phyloP scores from a whole-genome alignment of 1,284 basidiomycete species.

The Leccinum solheimii region DNA sequence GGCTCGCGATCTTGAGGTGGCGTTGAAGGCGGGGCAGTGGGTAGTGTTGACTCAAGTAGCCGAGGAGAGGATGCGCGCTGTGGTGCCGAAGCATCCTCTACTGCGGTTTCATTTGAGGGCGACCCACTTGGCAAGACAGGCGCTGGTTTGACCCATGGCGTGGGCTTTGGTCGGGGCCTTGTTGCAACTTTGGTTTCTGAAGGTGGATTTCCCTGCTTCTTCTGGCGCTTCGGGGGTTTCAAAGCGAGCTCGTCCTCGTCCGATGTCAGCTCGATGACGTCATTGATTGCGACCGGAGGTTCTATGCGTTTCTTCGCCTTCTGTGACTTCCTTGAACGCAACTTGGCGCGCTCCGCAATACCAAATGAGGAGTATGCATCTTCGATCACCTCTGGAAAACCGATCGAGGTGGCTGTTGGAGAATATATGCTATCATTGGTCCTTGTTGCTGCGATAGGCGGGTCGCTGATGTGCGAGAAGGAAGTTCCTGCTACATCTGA shows the following conservation, averaged over 20 bases:
- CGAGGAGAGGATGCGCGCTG: conserved; percentile 11
- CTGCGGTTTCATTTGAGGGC: background rate
- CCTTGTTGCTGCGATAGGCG: conserved; percentile 9
- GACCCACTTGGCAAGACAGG: conserved; percentile 8
- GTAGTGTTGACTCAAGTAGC: conserved; percentile 22
- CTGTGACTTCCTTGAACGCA: conserved; percentile 38
- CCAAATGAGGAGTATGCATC: conserved; percentile 32
- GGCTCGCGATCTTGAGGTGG: conserved; percentile 22
- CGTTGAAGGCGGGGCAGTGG: conserved; percentile 32
- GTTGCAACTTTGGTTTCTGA: conserved; percentile 13
- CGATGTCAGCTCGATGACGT: conserved; percentile 36
- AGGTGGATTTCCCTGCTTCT: conserved; percentile 18
- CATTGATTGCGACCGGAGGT: conserved; percentile 8
- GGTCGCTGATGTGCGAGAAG: conserved; percentile 31
- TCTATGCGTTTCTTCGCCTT: conserved; percentile 13
- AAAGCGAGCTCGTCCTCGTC: conserved; percentile 34
- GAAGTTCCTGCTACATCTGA: conserved; percentile 10
- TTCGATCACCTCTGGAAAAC: conserved; percentile 7
- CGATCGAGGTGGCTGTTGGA: conserved; percentile 9
- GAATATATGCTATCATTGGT: conserved; percentile 27
- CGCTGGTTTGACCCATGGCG: conserved; percentile 17
- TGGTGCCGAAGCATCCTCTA: background rate
- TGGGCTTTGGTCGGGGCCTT: conserved; percentile 31
- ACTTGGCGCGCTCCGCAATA: conserved; percentile 50
- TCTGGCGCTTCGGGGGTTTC: conserved; percentile 32